Percentiles rank a stretch among this genome's conserved stretches.
These are phyloP conservation scores for Yamagishiella unicocca DNA, from an alignment of 139 green algal species.

Conservation along the genomic window DNA sequence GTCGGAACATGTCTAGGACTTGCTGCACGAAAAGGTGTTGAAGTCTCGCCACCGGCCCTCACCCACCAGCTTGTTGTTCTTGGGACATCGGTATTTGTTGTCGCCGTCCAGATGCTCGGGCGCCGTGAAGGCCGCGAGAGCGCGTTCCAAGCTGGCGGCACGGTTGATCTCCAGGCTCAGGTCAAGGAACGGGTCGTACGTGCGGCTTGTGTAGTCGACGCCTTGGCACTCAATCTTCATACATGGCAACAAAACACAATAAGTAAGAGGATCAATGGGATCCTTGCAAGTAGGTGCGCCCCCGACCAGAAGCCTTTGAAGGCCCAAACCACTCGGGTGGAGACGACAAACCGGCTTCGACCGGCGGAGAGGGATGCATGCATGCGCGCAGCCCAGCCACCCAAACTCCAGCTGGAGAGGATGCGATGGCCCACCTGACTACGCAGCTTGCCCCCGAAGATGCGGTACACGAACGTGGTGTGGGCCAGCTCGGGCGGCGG, in stretches of 20 bases:
- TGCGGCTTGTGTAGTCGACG: conserved; percentile 87
- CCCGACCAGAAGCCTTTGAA: no score
- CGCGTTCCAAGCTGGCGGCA: conserved; percentile 68
- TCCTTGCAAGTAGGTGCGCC: no score
- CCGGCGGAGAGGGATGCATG: no score
- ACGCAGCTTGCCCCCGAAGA: conserved; percentile 92
- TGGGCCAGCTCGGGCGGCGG: conserved; percentile 73
- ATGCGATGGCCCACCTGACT: conserved; percentile 90
- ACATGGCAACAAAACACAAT: no score
- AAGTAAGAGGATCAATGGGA: no score
- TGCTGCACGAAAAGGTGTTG: no score
- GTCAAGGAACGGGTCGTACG: conserved; percentile 94
- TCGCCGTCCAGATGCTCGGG: conserved; percentile 86
- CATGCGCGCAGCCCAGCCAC: no score
- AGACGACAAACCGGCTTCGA: no score
- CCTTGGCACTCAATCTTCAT: conserved; percentile 87
- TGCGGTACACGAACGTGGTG: conserved; percentile 89
- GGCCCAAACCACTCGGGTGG: no score
- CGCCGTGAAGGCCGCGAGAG: conserved; percentile 83
- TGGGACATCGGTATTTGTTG: conserved; percentile 93
- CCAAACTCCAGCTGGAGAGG: no score
- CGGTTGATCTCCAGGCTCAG: conserved; percentile 90
- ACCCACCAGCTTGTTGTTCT: conserved; percentile 77
- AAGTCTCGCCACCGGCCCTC: no score
- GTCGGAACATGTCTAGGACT: no score